phyloP scores from a whole-genome alignment of 2,329 filamentous ascomycete species.

The Rhynchosporium secalis region DNA sequence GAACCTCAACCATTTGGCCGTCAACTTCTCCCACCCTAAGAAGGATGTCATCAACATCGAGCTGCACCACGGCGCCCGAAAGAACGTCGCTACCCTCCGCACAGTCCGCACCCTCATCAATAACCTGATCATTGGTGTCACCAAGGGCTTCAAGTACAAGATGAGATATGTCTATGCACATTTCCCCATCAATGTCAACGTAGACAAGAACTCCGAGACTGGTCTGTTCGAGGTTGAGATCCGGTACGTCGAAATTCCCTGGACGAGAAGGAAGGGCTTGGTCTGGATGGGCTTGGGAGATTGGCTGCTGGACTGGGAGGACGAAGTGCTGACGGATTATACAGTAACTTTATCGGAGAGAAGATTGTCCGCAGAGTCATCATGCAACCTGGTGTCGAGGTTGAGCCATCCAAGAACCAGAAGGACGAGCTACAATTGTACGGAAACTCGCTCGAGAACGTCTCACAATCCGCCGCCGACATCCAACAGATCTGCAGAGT shows the following conservation, averaged over 20 bases:
- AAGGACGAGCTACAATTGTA: constrained; percentile 96
- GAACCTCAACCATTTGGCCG: constrained; percentile 93
- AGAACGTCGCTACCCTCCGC: constrained; percentile 96
- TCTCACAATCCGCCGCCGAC: constrained; percentile 97
- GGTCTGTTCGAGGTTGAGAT: constrained; percentile 92
- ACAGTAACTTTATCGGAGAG: constrained; percentile 96
- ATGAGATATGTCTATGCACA: constrained; percentile 99
- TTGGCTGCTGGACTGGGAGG: not conserved
- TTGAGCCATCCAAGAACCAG: constrained; percentile 84
- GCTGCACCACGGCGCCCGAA: constrained; percentile 97
- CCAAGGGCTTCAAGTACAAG: constrained; percentile 99
- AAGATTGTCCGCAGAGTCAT: constrained; percentile 94
- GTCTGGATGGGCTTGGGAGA: constrained; percentile 5
- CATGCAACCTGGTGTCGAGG: constrained; percentile 88
- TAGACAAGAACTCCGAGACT: constrained; percentile 93
- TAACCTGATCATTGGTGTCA: constrained; percentile 98
- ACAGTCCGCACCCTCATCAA: constrained; percentile 98
- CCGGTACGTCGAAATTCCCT: constrained; percentile 61
- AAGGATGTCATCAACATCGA: constrained; percentile 91
- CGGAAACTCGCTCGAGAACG: constrained; percentile 95
- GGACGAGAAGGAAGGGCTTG: constrained; percentile 2
- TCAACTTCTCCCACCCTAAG: constrained; percentile 89
- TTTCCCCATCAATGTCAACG: constrained; percentile 99
- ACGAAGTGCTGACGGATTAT: constrained; percentile 39
- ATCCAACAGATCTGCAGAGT: constrained; percentile 99